These are phyloP conservation scores for Mycosphaerella arachidis DNA, from an alignment of 2,329 filamentous ascomycete species.

Conservation along the genomic window DNA sequence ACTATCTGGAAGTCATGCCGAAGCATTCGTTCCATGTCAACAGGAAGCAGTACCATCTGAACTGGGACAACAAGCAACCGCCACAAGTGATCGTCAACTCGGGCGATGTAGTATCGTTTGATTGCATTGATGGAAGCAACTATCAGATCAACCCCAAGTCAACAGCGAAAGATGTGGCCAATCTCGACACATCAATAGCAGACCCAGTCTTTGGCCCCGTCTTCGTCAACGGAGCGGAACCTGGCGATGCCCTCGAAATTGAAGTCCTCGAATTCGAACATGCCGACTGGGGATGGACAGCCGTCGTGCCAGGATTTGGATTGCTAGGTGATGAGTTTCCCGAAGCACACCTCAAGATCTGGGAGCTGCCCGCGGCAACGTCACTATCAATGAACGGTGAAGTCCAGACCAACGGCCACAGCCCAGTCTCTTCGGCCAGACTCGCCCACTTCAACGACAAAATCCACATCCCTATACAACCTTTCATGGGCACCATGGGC, in stretches of 20 bases:
- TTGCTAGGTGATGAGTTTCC: constrained; percentile 16
- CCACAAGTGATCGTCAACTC: constrained; percentile 15
- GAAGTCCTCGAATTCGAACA: constrained; percentile 18
- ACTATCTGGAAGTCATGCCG: background rate
- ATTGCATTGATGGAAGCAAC: constrained; percentile 20
- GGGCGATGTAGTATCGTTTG: constrained; percentile 19
- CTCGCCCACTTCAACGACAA: constrained; percentile 12
- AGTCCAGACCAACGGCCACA: background rate
- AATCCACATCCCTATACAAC: constrained; percentile 14
- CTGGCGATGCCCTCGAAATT: constrained; percentile 20
- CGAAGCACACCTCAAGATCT: constrained; percentile 17
- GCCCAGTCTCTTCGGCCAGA: background rate
- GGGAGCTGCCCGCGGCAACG: constrained; percentile 8
- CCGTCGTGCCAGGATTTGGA: constrained; percentile 18
- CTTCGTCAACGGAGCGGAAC: constrained; percentile 18
- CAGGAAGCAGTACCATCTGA: constrained; percentile 16
- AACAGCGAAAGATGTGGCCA: constrained; percentile 8
- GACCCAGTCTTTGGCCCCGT: constrained; percentile 22
- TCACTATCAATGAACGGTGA: background rate
- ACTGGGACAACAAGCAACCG: constrained; percentile 16
- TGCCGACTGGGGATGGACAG: constrained; percentile 20
- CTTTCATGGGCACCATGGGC: constrained; percentile 23
- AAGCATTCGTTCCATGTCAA: constrained; percentile 16
- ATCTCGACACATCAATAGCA: constrained; percentile 14
- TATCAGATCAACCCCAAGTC: constrained; percentile 17